Evolutionary conservation across 2,329 filamentous ascomycete genomes (phyloP).

Genomic region (Sphaerostilbella broomeana): DNA sequence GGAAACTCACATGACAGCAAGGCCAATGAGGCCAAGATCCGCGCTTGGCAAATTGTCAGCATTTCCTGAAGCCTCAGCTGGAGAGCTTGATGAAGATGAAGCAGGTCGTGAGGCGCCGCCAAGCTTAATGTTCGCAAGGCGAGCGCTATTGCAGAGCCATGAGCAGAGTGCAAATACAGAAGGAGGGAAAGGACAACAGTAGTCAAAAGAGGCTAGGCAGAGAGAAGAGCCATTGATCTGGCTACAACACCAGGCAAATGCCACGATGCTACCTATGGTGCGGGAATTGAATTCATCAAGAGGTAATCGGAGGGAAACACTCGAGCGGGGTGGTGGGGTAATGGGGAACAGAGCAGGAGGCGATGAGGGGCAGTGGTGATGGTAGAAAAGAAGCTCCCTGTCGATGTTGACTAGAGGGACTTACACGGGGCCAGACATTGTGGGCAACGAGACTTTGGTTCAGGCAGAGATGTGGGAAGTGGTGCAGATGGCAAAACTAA

Average conservation of each 20-base stretch:
- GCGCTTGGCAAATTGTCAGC: conserved; percentile 59
- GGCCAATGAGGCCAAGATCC: conserved; percentile 88
- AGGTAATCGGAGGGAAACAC: conserved; percentile 15
- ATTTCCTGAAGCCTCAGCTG: conserved; percentile 34
- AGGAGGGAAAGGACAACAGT: conserved; percentile 15
- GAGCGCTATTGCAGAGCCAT: conserved; percentile 51
- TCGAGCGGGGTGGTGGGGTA: conserved; percentile 37
- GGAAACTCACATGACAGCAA: conserved; percentile 72
- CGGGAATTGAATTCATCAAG: conserved; percentile 30
- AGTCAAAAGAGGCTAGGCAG: conserved; percentile 1
- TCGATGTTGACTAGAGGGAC: conserved; percentile 28
- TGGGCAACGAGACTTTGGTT: conserved; percentile 21
- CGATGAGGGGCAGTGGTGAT: conserved; percentile 14
- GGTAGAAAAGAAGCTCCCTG: conserved; percentile 16
- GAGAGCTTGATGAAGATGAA: conserved; percentile 23
- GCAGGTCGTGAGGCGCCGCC: conserved; percentile 48
- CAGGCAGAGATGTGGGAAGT: neutral
- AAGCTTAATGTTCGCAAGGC: conserved; percentile 67
- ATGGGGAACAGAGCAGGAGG: conserved; percentile 20
- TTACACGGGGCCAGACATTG: conserved; percentile 64
- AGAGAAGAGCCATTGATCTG: neutral
- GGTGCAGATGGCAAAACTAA: neutral
- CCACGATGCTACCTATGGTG: conserved; percentile 22
- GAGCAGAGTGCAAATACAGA: conserved; percentile 26
- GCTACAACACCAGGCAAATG: conserved; percentile 12